Evolutionary conservation across 1,284 basidiomycete species (phyloP).

Genomic region (Cutaneotrichosporon dermatis): DNA sequence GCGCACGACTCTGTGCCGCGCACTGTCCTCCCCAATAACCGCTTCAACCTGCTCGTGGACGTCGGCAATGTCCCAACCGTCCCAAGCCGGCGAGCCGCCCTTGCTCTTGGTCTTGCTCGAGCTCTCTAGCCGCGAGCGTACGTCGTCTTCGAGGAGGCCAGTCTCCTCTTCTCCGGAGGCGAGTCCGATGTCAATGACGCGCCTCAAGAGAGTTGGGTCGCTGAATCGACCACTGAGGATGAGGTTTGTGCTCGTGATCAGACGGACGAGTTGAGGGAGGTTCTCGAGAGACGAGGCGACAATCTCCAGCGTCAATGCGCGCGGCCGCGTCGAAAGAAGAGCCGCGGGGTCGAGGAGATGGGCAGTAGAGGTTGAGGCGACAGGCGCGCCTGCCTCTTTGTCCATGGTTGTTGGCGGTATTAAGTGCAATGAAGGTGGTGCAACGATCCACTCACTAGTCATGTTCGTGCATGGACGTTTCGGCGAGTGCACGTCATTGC

Average conservation of each 20-base stretch:
- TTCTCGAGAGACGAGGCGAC: conserved; percentile 5
- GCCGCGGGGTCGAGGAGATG: conserved; percentile 2
- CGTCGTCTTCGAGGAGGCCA: conserved; percentile 16
- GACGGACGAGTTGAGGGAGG: conserved; percentile 2
- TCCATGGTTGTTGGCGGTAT: background rate
- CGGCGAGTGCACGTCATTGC: background rate
- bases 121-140: conserved; percentile 11
- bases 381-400: background rate
- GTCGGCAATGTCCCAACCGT: background rate
- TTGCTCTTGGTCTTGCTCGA: background rate
- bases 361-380: conserved; percentile 10
- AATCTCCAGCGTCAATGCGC: conserved; percentile 2
- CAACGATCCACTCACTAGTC: too few relatives aligned
- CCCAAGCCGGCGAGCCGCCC: conserved; percentile 2
- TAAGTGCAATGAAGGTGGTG: background rate
- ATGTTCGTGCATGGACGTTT: too few relatives aligned
- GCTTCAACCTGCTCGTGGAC: background rate
- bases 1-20: conserved; percentile 3
- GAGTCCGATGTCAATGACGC: conserved; percentile 31
- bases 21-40: conserved; percentile 7
- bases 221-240: conserved; percentile 13
- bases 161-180: conserved; percentile 14
- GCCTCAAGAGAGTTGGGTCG: conserved; percentile 25
- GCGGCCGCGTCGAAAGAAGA: conserved; percentile 8
- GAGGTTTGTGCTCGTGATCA: conserved; percentile 20